These are phyloP conservation scores for Stromatinia cepivora DNA, from an alignment of 2,329 filamentous ascomycete genomes.

Conservation along the genomic window DNA sequence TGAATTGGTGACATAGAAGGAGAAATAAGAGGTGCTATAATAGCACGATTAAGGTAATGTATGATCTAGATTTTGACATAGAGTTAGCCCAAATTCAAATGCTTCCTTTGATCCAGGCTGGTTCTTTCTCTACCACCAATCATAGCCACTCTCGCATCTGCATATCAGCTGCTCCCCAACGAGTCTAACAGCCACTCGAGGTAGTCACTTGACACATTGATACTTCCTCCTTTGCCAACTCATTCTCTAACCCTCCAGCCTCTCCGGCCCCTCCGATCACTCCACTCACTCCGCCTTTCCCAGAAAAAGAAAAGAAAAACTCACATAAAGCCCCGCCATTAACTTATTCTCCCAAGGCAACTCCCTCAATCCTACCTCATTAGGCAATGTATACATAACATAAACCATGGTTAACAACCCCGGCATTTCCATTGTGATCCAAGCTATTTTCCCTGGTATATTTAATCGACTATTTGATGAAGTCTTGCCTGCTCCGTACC, in stretches of 20 bases:
- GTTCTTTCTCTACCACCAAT: not conserved
- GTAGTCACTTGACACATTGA: not conserved
- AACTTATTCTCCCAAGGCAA: slow-evolving; percentile 78
- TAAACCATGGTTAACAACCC: slow-evolving; percentile 79
- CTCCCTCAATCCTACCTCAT: slow-evolving; percentile 54
- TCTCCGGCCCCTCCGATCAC: not conserved
- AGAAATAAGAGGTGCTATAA: slow-evolving; percentile 78
- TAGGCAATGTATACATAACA: slow-evolving; percentile 68
- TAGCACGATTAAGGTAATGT: slow-evolving; percentile 88
- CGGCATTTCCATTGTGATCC: slow-evolving; percentile 84
- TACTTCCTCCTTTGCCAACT: too few relatives aligned
- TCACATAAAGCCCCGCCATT: slow-evolving; percentile 65
- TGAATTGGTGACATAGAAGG: slow-evolving; percentile 94
- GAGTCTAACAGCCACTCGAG: not conserved
- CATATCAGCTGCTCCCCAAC: not conserved
- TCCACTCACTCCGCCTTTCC: too few relatives aligned
- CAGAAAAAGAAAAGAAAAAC: slow-evolving; percentile 18
- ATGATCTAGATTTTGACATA: slow-evolving; percentile 53
- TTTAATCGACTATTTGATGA: slow-evolving; percentile 74
- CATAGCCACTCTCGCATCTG: not conserved
- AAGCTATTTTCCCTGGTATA: slow-evolving; percentile 82
- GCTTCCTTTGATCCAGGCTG: not conserved
- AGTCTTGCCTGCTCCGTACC: slow-evolving; percentile 92
- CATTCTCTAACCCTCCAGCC: too few relatives aligned
- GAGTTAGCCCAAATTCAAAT: slow-evolving; percentile 15